Percentiles rank a stretch among this genome's conserved stretches.
Conservation (phyloP, 306 rosid species). For the barrel medic (Medicago truncatula) region MtrunA17r5.0-ANR NC_053044.1:36527501-36528000, state of each 20-base stretch:
- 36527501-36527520: constrained; percentile 60
- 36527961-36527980: constrained; percentile 99
- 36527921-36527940: constrained; percentile 54
- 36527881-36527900: constrained; percentile 70
- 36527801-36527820: constrained; percentile 74
- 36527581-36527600: constrained; percentile 57
- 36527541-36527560: constrained; percentile 82
- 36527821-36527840: constrained; percentile 92
- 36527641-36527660: constrained; percentile 67
- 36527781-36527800: constrained; percentile 77
- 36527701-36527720: constrained; percentile 95
- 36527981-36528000: constrained; percentile 82
- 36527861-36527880: constrained; percentile 78
- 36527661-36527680: constrained; percentile 59
- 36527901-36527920: constrained; percentile 62
- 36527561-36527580: constrained; percentile 83
- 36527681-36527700: constrained; percentile 81
- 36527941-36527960: constrained; percentile 55
- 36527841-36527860: constrained; percentile 97
- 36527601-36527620: constrained; percentile 59
- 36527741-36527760: constrained; percentile 75
- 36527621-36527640: constrained; percentile 56
- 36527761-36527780: constrained; percentile 86
- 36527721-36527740: constrained; percentile 88
- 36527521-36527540: constrained; percentile 80